Conservation (phyloP, 768 basidiomycete genomes). For the Russula dissimulans region DNA sequence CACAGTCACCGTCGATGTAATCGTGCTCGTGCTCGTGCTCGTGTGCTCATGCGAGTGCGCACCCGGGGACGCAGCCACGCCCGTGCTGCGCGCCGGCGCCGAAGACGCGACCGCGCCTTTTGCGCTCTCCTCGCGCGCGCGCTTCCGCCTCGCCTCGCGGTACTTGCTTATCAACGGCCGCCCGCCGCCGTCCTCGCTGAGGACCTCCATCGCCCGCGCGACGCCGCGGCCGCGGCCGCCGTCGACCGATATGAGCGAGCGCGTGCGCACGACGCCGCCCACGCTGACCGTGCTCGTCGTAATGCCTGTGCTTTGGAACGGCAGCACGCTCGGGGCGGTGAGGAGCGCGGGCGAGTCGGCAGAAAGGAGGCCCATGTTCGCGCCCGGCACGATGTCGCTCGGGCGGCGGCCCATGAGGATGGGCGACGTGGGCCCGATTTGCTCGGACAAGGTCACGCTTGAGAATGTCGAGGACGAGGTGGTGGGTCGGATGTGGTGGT, state of each 20-base stretch:
- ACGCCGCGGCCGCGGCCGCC: constrained; percentile 17
- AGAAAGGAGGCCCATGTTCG: constrained; percentile 10
- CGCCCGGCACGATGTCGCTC: not conserved
- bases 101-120: not conserved
- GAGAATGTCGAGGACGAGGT: constrained; percentile 1
- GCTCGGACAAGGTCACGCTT: not conserved
- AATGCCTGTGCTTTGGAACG: constrained; percentile 15
- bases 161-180: not conserved
- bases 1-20: constrained; percentile 9
- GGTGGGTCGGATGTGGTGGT: not conserved
- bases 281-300: constrained; percentile 19
- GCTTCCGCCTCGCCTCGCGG: not conserved
- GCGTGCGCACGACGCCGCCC: constrained; percentile 17
- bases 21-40: not conserved
- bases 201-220: constrained; percentile 14
- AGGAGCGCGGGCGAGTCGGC: constrained; percentile 14
- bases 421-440: not conserved
- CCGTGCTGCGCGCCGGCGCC: not conserved
- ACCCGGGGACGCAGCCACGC: not conserved
- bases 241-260: constrained; percentile 13
- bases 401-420: not conserved
- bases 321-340: constrained; percentile 15
- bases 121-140: not conserved
- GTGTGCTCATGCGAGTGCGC: too few species aligned
- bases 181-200: not conserved